These are phyloP conservation scores for Smallanthus sonchifolius DNA, from an alignment of 129 eudicot genomes.

Conservation along the genomic window DNA sequence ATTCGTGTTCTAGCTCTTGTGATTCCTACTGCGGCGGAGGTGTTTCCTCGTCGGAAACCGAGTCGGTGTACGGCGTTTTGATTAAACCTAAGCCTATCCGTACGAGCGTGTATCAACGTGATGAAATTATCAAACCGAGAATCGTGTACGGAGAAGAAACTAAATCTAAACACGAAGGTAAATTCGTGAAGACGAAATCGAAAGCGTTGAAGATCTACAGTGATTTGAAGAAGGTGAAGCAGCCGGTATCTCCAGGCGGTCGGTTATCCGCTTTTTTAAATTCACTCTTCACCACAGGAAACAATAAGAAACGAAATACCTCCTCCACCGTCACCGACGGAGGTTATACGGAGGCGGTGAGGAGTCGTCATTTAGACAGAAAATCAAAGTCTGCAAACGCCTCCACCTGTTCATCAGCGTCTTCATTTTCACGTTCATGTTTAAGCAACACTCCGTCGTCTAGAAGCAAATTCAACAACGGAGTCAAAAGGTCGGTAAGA, in stretches of 20 bases:
- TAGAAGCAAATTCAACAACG: constrained; percentile 32
- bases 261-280: constrained; percentile 57
- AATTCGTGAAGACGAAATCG: constrained; percentile 50
- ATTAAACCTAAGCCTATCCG: constrained; percentile 48
- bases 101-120: constrained; percentile 27
- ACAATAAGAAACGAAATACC: constrained; percentile 31
- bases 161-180: constrained; percentile 43
- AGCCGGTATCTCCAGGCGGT: constrained; percentile 77
- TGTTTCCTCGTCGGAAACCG: too few relatives aligned
- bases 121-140: constrained; percentile 13
- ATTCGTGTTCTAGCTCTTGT: constrained; percentile 48
- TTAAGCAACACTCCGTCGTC: constrained; percentile 71
- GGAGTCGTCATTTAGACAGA: background rate
- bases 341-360: background rate
- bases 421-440: constrained; percentile 70
- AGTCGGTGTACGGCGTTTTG: too few relatives aligned
- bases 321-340: too few relatives aligned
- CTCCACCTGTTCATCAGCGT: constrained; percentile 69
- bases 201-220: constrained; percentile 69
- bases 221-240: constrained; percentile 39
- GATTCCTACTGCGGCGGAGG: constrained; percentile 46
- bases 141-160: background rate
- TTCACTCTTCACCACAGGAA: constrained; percentile 47
- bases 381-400: constrained; percentile 41
- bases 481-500: constrained; percentile 49